These are phyloP conservation scores for Boletus reticuloceps DNA, from an alignment of 768 basidiomycete species.

Conservation along the genomic window DNA sequence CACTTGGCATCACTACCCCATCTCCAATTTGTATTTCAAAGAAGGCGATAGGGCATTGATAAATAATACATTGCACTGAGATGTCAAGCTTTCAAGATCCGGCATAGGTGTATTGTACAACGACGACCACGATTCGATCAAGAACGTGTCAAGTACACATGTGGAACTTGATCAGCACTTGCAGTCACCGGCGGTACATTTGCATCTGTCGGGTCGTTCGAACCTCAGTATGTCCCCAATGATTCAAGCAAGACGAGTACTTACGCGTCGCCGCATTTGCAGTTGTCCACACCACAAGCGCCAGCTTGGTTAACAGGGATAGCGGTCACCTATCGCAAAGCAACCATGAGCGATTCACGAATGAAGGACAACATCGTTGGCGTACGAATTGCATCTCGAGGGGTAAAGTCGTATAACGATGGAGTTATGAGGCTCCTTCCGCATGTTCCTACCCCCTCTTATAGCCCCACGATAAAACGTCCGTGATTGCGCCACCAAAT, in stretches of 20 bases:
- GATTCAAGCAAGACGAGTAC: background rate
- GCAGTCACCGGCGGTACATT: conserved; percentile 3
- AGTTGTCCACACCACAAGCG: background rate
- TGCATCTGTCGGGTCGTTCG: conserved; percentile 3
- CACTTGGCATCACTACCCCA: no score
- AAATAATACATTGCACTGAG: no score
- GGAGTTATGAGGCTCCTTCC: background rate
- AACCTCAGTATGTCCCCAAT: background rate
- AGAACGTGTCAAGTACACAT: no score
- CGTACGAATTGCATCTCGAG: conserved; percentile 15
- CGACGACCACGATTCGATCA: no score
- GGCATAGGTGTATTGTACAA: no score
- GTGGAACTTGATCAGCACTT: background rate
- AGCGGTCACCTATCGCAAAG: conserved; percentile 1
- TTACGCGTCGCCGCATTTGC: conserved; percentile 12
- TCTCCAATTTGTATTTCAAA: no score
- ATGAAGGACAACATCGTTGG: background rate
- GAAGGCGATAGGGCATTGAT: no score
- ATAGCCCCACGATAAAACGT: background rate
- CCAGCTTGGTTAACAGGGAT: conserved; percentile 16
- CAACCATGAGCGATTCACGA: background rate
- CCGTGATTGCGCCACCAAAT: no score
- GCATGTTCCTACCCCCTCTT: background rate
- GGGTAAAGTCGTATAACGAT: background rate
- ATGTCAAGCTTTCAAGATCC: no score